Evolutionary conservation across 257 asterid species (phyloP).

Genomic region (Solanum bulbocastanum): DNA sequence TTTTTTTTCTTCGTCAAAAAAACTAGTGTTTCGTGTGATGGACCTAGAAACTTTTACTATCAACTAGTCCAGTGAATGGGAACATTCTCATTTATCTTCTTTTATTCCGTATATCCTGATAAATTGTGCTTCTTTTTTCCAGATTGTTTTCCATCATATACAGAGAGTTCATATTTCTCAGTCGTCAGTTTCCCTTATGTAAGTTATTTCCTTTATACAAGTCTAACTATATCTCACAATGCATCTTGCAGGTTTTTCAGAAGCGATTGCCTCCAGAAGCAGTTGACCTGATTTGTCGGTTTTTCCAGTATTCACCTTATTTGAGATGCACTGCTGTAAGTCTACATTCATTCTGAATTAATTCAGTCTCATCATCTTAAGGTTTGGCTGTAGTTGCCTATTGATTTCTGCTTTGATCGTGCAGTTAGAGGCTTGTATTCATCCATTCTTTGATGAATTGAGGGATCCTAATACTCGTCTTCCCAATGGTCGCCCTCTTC

Average conservation of each 20-base stretch:
- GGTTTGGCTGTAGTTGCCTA: background rate
- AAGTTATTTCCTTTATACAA: constrained; percentile 2
- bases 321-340: constrained; percentile 98
- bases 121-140: background rate
- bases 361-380: background rate
- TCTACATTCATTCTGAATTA: constrained; percentile 14
- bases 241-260: constrained; percentile 73
- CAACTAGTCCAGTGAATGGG: background rate
- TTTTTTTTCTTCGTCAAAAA: no score
- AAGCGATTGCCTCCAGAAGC: constrained; percentile 98
- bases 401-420: constrained; percentile 3
- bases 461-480: constrained; percentile 79
- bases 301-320: constrained; percentile 94
- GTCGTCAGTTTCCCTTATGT: background rate
- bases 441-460: constrained; percentile 91
- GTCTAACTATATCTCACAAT: constrained; percentile 3
- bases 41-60: background rate
- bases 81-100: background rate
- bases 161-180: background rate
- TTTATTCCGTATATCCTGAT: background rate
- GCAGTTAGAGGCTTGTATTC: constrained; percentile 97
- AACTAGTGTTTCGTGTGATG: background rate
- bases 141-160: background rate
- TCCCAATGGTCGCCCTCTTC: constrained; percentile 98
- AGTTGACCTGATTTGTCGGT: constrained; percentile 84